These are phyloP conservation scores for Eremomyces bilateralis DNA, from an alignment of 495 filamentous ascomycete species.

Conservation along the genomic window DNA sequence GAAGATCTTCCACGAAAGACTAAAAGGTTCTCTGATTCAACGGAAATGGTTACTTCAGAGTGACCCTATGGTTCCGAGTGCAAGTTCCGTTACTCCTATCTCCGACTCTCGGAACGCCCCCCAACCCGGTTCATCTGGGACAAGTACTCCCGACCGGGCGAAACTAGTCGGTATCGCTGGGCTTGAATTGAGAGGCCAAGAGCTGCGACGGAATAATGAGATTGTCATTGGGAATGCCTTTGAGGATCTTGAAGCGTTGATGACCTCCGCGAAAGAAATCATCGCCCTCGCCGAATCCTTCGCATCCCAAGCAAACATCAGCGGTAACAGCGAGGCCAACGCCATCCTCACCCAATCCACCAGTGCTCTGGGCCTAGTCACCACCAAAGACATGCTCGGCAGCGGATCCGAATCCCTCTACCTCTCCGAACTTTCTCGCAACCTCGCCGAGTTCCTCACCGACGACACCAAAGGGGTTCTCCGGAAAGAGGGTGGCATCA, in stretches of 20 bases:
- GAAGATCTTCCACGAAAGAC: slow-evolving; percentile 70
- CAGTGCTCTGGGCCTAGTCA: slow-evolving; percentile 66
- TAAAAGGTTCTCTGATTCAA: slow-evolving; percentile 73
- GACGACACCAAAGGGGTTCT: slow-evolving; percentile 72
- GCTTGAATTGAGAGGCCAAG: slow-evolving; percentile 61
- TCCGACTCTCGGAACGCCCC: slow-evolving; percentile 2
- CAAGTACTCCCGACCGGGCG: slow-evolving; percentile 18
- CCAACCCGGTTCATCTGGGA: slow-evolving; percentile 2
- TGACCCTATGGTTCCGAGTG: slow-evolving; percentile 63
- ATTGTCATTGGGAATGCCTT: slow-evolving; percentile 84
- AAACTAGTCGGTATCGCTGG: slow-evolving; percentile 78
- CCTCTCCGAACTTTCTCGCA: slow-evolving; percentile 60
- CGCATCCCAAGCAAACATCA: slow-evolving; percentile 35
- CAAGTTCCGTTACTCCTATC: slow-evolving; percentile 6
- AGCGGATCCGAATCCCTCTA: slow-evolving; percentile 37
- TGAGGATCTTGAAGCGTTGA: slow-evolving; percentile 88
- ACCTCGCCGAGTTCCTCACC: slow-evolving; percentile 81
- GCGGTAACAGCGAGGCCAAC: slow-evolving; percentile 39
- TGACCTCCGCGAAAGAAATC: slow-evolving; percentile 91
- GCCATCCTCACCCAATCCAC: slow-evolving; percentile 64
- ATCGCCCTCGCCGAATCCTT: slow-evolving; percentile 83
- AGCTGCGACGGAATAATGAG: slow-evolving; percentile 77
- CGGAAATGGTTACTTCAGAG: slow-evolving; percentile 89
- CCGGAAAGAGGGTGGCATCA: slow-evolving; percentile 70
- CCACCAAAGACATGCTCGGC: slow-evolving; percentile 76